Percentiles rank a stretch among this genome's conserved stretches.
Evolutionary conservation across 2,329 filamentous ascomycete genomes (phyloP).

Genomic region (Aspergillus sp.): DNA sequence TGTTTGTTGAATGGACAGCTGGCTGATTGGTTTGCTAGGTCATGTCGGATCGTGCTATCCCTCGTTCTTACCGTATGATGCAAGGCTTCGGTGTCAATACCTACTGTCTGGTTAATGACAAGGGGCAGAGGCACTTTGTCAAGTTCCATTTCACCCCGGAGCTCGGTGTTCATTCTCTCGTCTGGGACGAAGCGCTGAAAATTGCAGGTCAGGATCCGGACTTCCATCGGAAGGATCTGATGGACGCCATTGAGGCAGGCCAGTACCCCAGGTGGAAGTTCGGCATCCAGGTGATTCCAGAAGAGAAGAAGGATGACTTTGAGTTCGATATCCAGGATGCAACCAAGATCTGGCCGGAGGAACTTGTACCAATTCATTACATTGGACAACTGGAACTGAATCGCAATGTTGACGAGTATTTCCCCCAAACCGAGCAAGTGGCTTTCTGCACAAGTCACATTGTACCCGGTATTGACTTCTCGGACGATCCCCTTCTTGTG

Average conservation of each 20-base stretch:
- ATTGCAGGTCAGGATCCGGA: constrained; percentile 74
- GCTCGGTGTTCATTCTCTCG: constrained; percentile 37
- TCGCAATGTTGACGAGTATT: constrained; percentile 77
- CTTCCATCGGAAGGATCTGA: constrained; percentile 77
- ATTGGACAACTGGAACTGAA: constrained; percentile 81
- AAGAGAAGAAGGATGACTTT: constrained; percentile 71
- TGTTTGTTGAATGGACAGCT: neutral
- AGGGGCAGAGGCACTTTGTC: constrained; percentile 38
- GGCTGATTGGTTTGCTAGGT: constrained; percentile 22
- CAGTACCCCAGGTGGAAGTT: constrained; percentile 77
- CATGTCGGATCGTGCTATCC: constrained; percentile 41
- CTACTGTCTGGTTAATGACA: constrained; percentile 34
- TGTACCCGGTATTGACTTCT: constrained; percentile 75
- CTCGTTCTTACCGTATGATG: constrained; percentile 40
- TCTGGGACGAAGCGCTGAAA: constrained; percentile 72
- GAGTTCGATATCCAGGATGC: constrained; percentile 85
- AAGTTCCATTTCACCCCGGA: constrained; percentile 40
- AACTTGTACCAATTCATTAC: constrained; percentile 71
- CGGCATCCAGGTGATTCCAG: constrained; percentile 75
- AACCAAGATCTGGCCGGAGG: constrained; percentile 84
- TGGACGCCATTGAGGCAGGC: constrained; percentile 71
- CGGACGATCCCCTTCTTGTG: constrained; percentile 72
- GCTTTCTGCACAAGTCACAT: constrained; percentile 81
- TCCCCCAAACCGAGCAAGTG: constrained; percentile 78
- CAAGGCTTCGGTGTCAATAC: constrained; percentile 42